Base-by-base conservation (phyloP, 140 eudicot species). In the Cichorium intybus region DNA sequence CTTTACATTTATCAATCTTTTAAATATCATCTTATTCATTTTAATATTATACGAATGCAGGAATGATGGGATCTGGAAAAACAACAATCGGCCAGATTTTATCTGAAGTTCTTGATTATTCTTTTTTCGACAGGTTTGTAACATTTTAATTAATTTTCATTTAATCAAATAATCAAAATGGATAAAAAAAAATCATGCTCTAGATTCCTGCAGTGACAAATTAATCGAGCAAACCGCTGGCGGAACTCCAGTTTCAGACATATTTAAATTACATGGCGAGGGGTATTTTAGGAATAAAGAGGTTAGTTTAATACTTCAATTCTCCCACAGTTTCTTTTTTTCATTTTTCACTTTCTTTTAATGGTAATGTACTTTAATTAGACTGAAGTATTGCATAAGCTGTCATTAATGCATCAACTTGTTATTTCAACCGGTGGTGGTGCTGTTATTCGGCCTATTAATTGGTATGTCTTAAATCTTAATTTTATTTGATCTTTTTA, bases 21-120 rank as follows among this genome's bases (percentile, higher is more conserved):
- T 14, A 21, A 0, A 21, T 24, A 28, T 27, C 28, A 57, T 57
- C 27, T 37, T 10, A 20, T 33, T 68, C 64, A n/a, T 11, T 54
- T 50, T 56, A 51, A 57, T 49, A 27, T 41, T 43, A 57, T 49
- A 57, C 16, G 28, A 62, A 64, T 84, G 58, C 87, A 94, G 99
- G 99, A 70, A 94, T 94, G 97, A 89, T 89, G 99, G 97, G 95
- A 69, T 94, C 99, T 1, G 99, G 99, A 24, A 94, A 94, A 80
- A 88, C 99, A 68, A 94, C 99, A 21, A 72, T 94, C 41, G 99
- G 99, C 72, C 78, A 82, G 80, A 75, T 86, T 53, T 75, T 94
- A 72, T 64, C 97, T 20, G 91, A 82, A 68, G 87, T 69, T 45
- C 88, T 94, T 70, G 81, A 73, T 57, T 94, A 94, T 79, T 86